These are phyloP conservation scores for Globisporangium recalcitrans DNA, from an alignment of 352 stramenopile species.

Conservation along the genomic window DNA sequence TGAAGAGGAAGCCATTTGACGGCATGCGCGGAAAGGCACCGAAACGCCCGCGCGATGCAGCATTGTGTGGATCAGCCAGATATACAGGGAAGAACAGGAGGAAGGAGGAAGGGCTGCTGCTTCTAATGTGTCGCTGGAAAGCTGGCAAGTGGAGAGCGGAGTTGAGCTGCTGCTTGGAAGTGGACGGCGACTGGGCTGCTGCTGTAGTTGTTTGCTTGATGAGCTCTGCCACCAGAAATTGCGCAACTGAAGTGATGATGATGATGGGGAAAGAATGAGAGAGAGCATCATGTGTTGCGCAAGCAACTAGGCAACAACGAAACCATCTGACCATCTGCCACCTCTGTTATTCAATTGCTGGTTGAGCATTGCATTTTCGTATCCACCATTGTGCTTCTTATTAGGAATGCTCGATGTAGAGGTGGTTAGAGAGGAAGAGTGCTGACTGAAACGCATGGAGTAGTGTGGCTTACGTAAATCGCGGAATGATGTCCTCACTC, in stretches of 20 bases:
- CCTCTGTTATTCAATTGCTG: neutral
- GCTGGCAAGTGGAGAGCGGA: neutral
- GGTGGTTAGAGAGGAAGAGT: neutral
- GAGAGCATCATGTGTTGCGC: constrained; percentile 2
- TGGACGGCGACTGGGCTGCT: no score
- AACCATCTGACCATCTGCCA: neutral
- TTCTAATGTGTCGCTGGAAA: no score
- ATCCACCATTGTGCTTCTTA: no score
- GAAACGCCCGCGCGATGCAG: constrained; percentile 17
- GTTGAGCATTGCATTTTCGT: neutral
- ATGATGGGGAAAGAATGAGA: neutral
- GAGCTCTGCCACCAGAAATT: constrained; percentile 14
- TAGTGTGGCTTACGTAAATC: neutral
- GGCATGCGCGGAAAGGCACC: constrained; percentile 2
- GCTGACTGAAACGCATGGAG: neutral
- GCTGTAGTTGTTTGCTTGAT: neutral
- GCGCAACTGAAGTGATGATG: constrained; percentile 9
- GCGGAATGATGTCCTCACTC: no score
- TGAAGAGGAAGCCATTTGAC: neutral
- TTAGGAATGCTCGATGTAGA: no score
- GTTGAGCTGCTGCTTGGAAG: neutral
- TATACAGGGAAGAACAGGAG: neutral
- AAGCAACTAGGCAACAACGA: constrained; percentile 1
- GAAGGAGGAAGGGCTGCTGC: no score
- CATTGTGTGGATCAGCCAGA: constrained; percentile 4